Evolutionary conservation across 2,329 filamentous ascomycete species (phyloP).

Genomic region (Sphaerulina vaccinii): DNA sequence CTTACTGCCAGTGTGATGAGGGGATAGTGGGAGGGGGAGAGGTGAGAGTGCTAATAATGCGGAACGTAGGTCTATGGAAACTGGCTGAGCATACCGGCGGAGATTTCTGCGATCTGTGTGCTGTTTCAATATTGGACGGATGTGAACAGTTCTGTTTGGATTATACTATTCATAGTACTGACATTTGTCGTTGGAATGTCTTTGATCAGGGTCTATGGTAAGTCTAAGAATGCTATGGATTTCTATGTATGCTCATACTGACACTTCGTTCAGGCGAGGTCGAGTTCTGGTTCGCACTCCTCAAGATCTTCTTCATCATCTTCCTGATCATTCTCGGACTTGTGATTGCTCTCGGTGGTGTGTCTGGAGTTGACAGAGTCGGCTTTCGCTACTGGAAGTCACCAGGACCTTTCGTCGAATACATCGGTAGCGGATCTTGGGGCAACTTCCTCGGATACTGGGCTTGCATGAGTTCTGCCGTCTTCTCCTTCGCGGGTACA

Average conservation of each 20-base stretch:
- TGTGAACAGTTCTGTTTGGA: conserved; percentile 38
- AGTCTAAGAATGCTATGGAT: not conserved
- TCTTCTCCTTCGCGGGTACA: conserved; percentile 28
- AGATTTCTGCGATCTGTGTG: conserved; percentile 35
- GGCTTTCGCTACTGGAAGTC: conserved; percentile 48
- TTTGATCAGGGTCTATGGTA: conserved; percentile 42
- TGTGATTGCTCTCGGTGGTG: conserved; percentile 45
- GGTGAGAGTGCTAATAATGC: too few species aligned
- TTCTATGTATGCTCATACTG: not conserved
- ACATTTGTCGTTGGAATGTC: conserved; percentile 38
- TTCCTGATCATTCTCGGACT: conserved; percentile 47
- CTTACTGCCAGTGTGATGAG: not conserved
- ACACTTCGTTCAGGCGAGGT: conserved; percentile 35
- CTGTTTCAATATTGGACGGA: conserved; percentile 35
- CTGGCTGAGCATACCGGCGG: conserved; percentile 35
- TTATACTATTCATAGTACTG: conserved; percentile 36
- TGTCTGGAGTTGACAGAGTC: conserved; percentile 41
- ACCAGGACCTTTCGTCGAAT: conserved; percentile 45
- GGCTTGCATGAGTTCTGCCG: conserved; percentile 28
- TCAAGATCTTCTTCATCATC: conserved; percentile 48
- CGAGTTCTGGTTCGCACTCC: conserved; percentile 48
- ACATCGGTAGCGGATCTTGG: conserved; percentile 37
- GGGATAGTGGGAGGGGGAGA: not conserved
- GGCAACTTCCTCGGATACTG: conserved; percentile 47
- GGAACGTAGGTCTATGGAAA: conserved; percentile 32